phyloP scores from a whole-genome alignment of 352 stramenopile species.

The Globisporangium orthogonon region DNA sequence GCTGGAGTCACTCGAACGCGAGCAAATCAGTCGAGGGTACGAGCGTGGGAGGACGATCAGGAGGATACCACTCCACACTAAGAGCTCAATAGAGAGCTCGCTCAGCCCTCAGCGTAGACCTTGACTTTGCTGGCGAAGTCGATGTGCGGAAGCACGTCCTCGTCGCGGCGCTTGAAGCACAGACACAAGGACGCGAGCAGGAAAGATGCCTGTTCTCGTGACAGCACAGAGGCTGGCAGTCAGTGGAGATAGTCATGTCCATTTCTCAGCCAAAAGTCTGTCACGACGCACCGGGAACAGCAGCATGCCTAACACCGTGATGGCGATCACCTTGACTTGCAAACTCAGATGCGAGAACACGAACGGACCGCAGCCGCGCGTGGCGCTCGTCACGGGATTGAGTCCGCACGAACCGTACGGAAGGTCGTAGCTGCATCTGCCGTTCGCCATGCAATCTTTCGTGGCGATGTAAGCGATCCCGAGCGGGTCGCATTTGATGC shows the following conservation, averaged over 20 bases:
- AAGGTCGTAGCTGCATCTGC: constrained; percentile 49
- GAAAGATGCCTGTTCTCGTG: constrained; percentile 30
- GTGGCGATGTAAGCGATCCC: constrained; percentile 35
- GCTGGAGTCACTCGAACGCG: not conserved
- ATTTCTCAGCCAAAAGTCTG: not conserved
- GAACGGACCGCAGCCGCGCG: constrained; percentile 49
- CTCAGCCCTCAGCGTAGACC: constrained; percentile 28
- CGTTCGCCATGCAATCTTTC: constrained; percentile 32
- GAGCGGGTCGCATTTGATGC: constrained; percentile 23
- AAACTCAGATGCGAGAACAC: constrained; percentile 29
- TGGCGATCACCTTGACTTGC: constrained; percentile 39
- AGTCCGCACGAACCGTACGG: constrained; percentile 53
- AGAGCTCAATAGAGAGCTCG: not conserved
- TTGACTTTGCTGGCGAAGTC: constrained; percentile 50
- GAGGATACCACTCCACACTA: not conserved
- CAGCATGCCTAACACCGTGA: constrained; percentile 26
- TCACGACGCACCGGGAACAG: constrained; percentile 36
- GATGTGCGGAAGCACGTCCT: constrained; percentile 56
- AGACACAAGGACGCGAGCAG: constrained; percentile 46
- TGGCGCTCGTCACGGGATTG: constrained; percentile 40
- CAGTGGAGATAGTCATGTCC: not conserved
- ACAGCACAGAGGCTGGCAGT: not conserved
- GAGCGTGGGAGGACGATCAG: constrained; percentile 3
- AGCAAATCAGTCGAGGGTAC: not conserved
- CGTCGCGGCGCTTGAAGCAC: constrained; percentile 65